A percentile compares a stretch with the other conserved stretches of the same genome.
phyloP scores from a whole-genome alignment of 331 rosid species.

The Malus hybrid region DNA sequence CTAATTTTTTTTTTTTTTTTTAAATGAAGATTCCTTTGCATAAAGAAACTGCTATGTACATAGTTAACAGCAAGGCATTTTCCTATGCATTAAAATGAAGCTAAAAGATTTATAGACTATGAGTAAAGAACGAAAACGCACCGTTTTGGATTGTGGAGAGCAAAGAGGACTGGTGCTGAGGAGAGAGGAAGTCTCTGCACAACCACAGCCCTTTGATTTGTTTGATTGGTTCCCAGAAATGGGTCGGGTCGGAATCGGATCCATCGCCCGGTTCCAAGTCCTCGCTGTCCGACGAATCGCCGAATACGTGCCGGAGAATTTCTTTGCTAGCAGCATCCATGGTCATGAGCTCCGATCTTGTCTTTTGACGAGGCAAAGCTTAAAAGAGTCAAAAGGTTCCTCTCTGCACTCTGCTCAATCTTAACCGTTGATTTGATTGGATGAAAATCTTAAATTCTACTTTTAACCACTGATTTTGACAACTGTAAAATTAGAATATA shows the following conservation, averaged over 20 bases:
- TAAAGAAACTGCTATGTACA: too few relatives aligned
- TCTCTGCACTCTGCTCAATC: too few relatives aligned
- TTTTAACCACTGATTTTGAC: neutral
- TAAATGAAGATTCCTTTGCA: too few relatives aligned
- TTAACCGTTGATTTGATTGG: neutral
- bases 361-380: neutral
- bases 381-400: neutral
- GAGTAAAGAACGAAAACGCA: slow-evolving; percentile 5
- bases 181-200: slow-evolving; percentile 48
- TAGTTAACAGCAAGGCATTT: too few relatives aligned
- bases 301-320: slow-evolving; percentile 53
- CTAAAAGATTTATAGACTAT: neutral
- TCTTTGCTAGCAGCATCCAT: slow-evolving; percentile 19
- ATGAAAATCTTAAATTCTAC: neutral
- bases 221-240: slow-evolving; percentile 28
- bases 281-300: slow-evolving; percentile 60
- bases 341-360: neutral
- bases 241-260: neutral
- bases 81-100: too few relatives aligned
- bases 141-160: slow-evolving; percentile 52
- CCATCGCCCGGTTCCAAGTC: slow-evolving; percentile 9
- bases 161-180: slow-evolving; percentile 32
- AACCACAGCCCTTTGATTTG: slow-evolving; percentile 64
- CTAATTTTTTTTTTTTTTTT: too few relatives aligned
- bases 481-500: too few relatives aligned